phyloP scores from a whole-genome alignment of 192 early-diverging fungal species.

The Helicostylum pulchrum region DNA sequence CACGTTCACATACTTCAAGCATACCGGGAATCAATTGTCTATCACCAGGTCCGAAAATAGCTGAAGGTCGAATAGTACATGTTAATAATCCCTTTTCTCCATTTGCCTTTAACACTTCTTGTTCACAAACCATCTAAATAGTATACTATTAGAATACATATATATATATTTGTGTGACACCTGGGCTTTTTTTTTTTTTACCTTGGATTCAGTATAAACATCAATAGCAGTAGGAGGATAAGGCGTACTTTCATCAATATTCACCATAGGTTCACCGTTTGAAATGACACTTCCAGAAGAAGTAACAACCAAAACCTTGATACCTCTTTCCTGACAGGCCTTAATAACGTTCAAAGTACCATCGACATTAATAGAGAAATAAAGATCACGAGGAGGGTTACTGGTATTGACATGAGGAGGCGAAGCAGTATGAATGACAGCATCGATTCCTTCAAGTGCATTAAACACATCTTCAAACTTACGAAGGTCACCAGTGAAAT shows the following conservation, averaged over 20 bases:
- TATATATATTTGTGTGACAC: background rate
- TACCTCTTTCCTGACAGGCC: slow-evolving; percentile 60
- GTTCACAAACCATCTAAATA: slow-evolving; percentile 55
- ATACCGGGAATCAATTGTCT: slow-evolving; percentile 65
- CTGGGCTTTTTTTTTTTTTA: slow-evolving; percentile 10
- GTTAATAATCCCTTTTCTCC: slow-evolving; percentile 62
- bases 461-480: slow-evolving; percentile 53
- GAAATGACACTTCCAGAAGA: slow-evolving; percentile 88
- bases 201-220: slow-evolving; percentile 94
- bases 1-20: slow-evolving; percentile 58
- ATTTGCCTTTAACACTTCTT: slow-evolving; percentile 73
- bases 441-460: slow-evolving; percentile 62
- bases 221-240: slow-evolving; percentile 78
- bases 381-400: slow-evolving; percentile 61
- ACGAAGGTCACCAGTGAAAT: slow-evolving; percentile 46
- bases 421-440: slow-evolving; percentile 89
- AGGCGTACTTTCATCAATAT: slow-evolving; percentile 76
- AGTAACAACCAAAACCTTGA: slow-evolving; percentile 79
- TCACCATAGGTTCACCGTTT: slow-evolving; percentile 68
- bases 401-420: slow-evolving; percentile 64
- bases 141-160: background rate
- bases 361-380: slow-evolving; percentile 78
- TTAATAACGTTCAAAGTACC: slow-evolving; percentile 86
- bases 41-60: slow-evolving; percentile 90
- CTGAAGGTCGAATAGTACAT: slow-evolving; percentile 78